phyloP scores from a whole-genome alignment of 202 grass and related monocot genomes.

The Saccharum hybrid region DNA sequence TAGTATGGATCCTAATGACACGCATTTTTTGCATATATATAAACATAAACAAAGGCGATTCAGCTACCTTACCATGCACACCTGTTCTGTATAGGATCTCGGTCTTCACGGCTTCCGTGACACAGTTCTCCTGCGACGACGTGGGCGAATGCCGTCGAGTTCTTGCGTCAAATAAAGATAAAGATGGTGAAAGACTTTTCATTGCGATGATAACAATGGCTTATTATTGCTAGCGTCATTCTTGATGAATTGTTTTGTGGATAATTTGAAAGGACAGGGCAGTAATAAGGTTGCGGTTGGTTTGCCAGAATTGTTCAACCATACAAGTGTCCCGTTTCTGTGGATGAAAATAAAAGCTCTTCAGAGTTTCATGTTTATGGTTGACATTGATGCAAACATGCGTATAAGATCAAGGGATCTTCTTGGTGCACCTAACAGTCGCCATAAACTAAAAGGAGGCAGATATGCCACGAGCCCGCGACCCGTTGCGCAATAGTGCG shows the following conservation, averaged over 20 bases:
- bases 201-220: neutral
- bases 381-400: neutral
- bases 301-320: neutral
- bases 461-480: no score
- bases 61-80: neutral
- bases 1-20: neutral
- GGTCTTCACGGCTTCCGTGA: constrained; percentile 4
- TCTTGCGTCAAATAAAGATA: neutral
- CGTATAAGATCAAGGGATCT: neutral
- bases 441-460: neutral
- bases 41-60: neutral
- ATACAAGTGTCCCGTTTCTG: neutral
- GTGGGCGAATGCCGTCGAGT: constrained; percentile 5
- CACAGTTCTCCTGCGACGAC: constrained; percentile 12
- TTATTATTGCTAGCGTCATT: neutral
- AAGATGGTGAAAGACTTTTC: neutral
- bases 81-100: neutral
- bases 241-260: neutral
- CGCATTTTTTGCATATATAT: neutral
- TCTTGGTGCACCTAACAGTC: neutral
- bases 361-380: neutral
- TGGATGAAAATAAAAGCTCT: neutral
- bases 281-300: neutral
- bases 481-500: no score
- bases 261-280: neutral